Evolutionary conservation across 257 asterid genomes (phyloP).

Genomic region (Nicotiana obtusifolia): DNA sequence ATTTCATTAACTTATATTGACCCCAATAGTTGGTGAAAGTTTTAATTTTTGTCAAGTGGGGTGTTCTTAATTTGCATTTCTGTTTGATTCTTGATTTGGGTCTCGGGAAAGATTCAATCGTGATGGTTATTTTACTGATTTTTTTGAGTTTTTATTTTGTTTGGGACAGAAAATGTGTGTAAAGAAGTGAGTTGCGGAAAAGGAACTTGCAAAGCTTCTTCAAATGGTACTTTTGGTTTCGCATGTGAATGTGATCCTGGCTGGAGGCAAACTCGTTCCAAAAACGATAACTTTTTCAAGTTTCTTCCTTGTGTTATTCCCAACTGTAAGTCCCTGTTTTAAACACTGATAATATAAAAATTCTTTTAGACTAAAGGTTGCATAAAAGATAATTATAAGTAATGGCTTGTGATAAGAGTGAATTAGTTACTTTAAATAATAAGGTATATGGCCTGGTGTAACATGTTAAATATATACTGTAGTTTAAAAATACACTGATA

Average conservation of each 20-base stretch:
- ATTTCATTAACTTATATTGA: background rate
- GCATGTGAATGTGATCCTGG: constrained; percentile 63
- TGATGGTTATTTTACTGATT: background rate
- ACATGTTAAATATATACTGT: background rate
- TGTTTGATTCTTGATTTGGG: background rate
- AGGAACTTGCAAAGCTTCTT: constrained; percentile 48
- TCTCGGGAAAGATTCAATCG: background rate
- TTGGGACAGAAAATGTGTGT: constrained; percentile 34
- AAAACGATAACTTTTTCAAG: constrained; percentile 19
- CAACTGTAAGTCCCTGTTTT: constrained; percentile 41
- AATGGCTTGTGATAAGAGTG: background rate
- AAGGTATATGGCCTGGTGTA: background rate
- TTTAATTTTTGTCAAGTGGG: background rate
- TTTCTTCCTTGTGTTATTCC: constrained; percentile 76
- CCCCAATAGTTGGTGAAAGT: background rate
- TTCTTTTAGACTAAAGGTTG: too few species aligned
- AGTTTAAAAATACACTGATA: background rate
- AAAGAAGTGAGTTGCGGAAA: constrained; percentile 46
- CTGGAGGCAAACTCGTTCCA: constrained; percentile 52
- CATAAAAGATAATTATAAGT: background rate
- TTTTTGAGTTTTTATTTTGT: background rate
- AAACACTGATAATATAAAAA: too few species aligned
- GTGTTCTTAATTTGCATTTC: background rate
- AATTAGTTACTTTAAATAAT: background rate
- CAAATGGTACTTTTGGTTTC: constrained; percentile 34